Evolutionary conservation across 805 yeast species (phyloP), one percentile per base, ranked within the genome.

Genomic region (Pichia insulana): DNA sequence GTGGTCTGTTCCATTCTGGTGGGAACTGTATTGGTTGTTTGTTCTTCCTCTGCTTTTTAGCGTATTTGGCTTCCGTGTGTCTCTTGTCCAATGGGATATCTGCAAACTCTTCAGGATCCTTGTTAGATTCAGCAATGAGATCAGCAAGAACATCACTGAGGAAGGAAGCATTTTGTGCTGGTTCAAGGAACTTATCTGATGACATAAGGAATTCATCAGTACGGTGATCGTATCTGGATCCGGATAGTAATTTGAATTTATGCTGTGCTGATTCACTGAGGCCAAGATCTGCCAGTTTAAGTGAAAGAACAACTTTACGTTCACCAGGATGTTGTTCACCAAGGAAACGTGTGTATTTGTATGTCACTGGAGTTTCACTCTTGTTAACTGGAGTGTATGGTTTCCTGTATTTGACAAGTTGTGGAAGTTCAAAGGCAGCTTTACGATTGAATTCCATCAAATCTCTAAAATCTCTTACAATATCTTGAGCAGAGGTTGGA

Each of bases 371-470:
- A 9, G 69, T 61, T 22, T 68, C 65, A 15, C 54, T 57, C 10
- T 52, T 50, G 6, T 69, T 50, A 12, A 68, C 68, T 17, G 80
- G 80, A 28, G 55, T 59, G 65, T 84, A 89, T 46, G 70, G 71
- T 61, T 82, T 78, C 52, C 90, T 80, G 58, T 71, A 83, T 60
- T 86, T 78, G 34, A 80, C 78, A 49, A 92, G 70, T 43, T 78
- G 73, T 7, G 98, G 98, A 70, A 90, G 73, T 59, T 90, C 97
- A 64, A 82, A 90, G 0, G 97, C 96, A 10, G 94, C 86, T 35
- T 86, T 70, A 53, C 97, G 74, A 56, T 80, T 80, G 54, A 80
- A 78, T 49, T 83, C 76, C 51, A 95, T 78, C 52, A 76, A 78
- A 50, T 76, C 81, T 56, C 97, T 74, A 54, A 78, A 84, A 50